Percentiles rank a stretch among this genome's conserved stretches.
Evolutionary conservation across 2,329 filamentous ascomycete species (phyloP).

Genomic region (Cladosporium sp.): DNA sequence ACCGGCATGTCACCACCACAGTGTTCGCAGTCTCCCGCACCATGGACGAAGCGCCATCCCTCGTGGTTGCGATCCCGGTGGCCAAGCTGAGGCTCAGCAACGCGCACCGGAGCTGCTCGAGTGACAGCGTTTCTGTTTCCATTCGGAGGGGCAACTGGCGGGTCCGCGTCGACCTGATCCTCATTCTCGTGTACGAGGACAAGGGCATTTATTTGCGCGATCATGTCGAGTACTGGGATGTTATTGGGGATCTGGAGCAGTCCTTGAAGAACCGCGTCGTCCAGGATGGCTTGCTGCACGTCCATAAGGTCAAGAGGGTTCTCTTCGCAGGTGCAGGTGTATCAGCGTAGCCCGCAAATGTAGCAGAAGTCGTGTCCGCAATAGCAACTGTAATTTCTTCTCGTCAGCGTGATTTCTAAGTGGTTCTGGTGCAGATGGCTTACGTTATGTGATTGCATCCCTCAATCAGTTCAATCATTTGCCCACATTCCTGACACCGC

Average conservation of each 20-base stretch:
- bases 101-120: background rate
- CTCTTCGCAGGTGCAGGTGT: background rate
- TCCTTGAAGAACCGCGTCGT: background rate
- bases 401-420: background rate
- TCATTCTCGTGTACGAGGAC: background rate
- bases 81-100: background rate
- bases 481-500: slow-evolving; percentile 50
- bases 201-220: background rate
- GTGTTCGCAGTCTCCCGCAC: background rate
- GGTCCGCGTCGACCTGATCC: background rate
- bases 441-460: slow-evolving; percentile 50
- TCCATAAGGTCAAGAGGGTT: background rate
- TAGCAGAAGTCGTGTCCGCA: background rate
- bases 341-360: background rate
- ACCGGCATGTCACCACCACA: background rate
- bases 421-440: background rate
- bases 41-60: background rate
- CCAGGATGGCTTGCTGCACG: background rate
- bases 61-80: background rate
- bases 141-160: background rate
- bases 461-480: slow-evolving; percentile 46
- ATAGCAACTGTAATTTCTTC: background rate
- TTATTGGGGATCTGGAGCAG: background rate
- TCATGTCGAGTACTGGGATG: background rate
- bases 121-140: background rate